phyloP scores from a whole-genome alignment of 306 rosid genomes.

The Macrotyloma uniflorum region DNA sequence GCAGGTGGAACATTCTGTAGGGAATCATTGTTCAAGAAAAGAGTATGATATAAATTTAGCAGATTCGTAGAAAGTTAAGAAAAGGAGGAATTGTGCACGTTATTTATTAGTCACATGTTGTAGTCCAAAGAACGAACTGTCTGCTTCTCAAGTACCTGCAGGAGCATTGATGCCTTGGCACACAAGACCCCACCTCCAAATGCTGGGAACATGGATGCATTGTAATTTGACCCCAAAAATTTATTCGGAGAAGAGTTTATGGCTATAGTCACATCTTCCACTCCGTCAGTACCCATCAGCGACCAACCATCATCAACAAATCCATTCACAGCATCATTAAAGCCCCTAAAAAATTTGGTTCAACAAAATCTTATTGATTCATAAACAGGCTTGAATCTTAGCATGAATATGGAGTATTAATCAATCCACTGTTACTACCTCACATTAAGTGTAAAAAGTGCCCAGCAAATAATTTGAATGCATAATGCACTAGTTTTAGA shows the following conservation, averaged over 20 bases:
- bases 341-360: slow-evolving; percentile 62
- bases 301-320: slow-evolving; percentile 96
- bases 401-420: not conserved
- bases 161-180: slow-evolving; percentile 97
- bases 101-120: not conserved
- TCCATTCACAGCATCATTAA: slow-evolving; percentile 96
- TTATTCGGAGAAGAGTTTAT: slow-evolving; percentile 77
- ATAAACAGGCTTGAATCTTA: not conserved
- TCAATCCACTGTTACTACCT: not conserved
- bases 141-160: slow-evolving; percentile 62
- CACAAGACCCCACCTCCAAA: slow-evolving; percentile 92
- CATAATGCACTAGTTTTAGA: not conserved
- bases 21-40: not conserved
- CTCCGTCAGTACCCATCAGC: slow-evolving; percentile 77
- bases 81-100: not conserved
- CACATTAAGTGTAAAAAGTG: not conserved
- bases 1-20: slow-evolving; percentile 96
- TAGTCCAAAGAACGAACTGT: not conserved
- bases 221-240: slow-evolving; percentile 69
- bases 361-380: not conserved
- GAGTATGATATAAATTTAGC: not conserved
- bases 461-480: not conserved
- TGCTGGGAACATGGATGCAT: slow-evolving; percentile 61
- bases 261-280: slow-evolving; percentile 87
- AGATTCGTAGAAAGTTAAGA: not conserved